These are phyloP conservation scores for Pythium brachiatum DNA, from an alignment of 352 stramenopile genomes.

Conservation along the genomic window DNA sequence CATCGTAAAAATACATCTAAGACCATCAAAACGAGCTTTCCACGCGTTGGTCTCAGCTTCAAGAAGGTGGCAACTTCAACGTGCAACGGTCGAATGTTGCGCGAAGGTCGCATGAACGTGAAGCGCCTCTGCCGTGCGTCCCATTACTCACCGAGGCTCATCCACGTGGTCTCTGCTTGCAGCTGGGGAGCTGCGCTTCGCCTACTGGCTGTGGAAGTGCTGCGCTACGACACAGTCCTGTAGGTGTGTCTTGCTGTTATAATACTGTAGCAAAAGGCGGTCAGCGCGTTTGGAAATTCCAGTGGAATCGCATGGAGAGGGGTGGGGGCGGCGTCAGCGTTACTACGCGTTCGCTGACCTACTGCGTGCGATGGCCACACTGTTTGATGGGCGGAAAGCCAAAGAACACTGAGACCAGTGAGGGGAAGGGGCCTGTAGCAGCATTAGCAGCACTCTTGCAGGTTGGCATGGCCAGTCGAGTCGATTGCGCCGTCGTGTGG, in stretches of 20 bases:
- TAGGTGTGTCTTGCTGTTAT: no score
- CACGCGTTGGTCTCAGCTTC: not conserved
- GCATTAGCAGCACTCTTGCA: not conserved
- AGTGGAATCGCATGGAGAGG: not conserved
- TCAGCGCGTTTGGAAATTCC: not conserved
- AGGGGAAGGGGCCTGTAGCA: not conserved
- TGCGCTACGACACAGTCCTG: no score
- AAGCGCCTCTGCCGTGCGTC: conserved; percentile 1
- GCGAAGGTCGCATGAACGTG: conserved; percentile 10
- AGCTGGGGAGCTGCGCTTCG: not conserved
- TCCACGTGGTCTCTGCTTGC: not conserved
- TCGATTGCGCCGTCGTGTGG: not conserved
- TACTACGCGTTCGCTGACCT: not conserved
- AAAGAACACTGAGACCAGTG: not conserved
- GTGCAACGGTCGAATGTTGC: conserved; percentile 3
- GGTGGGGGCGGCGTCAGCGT: not conserved
- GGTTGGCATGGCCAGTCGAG: not conserved
- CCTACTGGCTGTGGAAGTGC: not conserved
- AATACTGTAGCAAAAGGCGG: not conserved
- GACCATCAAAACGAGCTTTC: no score
- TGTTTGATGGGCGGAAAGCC: not conserved
- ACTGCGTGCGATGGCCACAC: not conserved
- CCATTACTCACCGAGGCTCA: not conserved
- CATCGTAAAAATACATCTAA: not conserved
- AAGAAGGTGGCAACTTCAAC: not conserved